Evolutionary conservation across 139 green algal genomes (phyloP).

Genomic region (Closterium sp.): DNA sequence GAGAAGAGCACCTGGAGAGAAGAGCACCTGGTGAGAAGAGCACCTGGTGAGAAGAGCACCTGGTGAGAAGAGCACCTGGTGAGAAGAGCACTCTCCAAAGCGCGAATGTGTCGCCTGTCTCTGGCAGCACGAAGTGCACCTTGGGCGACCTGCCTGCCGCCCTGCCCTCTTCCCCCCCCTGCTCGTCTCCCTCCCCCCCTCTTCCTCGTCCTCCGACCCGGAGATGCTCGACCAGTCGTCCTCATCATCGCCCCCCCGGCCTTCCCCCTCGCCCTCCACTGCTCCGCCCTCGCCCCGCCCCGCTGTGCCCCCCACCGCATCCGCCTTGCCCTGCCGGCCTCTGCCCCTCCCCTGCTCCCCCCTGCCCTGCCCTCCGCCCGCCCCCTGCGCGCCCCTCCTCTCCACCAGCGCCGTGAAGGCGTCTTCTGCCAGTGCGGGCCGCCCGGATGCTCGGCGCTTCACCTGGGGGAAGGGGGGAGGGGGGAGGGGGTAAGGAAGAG

Average conservation of each 20-base stretch:
- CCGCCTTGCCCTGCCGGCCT: not conserved
- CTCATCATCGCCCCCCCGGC: not conserved
- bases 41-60: not conserved
- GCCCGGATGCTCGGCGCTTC: not conserved
- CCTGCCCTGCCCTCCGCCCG: not conserved
- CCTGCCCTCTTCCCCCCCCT: not conserved
- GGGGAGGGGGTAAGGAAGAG: not conserved
- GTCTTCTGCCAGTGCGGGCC: not conserved
- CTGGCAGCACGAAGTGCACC: constrained; percentile 9
- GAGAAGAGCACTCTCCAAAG: constrained; percentile 16
- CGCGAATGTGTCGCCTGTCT: not conserved
- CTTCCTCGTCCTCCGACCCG: constrained; percentile 22
- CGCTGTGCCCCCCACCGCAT: constrained; percentile 81
- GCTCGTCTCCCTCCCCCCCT: not conserved
- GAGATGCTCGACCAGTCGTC: constrained; percentile 36
- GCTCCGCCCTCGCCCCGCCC: constrained; percentile 72
- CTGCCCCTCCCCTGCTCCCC: not conserved
- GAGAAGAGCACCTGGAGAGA: not conserved
- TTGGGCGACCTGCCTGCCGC: not conserved
- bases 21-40: not conserved
- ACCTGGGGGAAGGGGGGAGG: not conserved
- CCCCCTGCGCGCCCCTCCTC: too few species aligned
- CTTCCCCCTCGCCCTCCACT: constrained; percentile 33
- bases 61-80: not conserved
- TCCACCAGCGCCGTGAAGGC: not conserved